Evolutionary conservation across 2,329 filamentous ascomycete species (phyloP), one percentile per base, ranked within the genome.

Genomic region (Cryphonectria nitschkei): DNA sequence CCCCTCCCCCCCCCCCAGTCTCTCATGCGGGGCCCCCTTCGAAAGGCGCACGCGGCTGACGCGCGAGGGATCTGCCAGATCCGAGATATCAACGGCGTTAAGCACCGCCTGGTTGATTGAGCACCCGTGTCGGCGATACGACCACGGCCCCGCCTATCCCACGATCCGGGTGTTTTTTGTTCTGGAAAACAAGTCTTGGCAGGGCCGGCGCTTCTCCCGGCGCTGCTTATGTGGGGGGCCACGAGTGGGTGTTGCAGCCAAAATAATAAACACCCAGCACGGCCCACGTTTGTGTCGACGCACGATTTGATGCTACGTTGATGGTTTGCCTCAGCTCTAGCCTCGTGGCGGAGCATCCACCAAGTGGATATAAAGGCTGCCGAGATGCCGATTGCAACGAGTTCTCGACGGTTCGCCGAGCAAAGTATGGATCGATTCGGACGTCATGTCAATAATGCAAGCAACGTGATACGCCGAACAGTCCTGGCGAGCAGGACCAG

Each of bases 31-130:
- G 22, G 22, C 34, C 37, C 37, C 22, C 37, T 22, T 41, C 19
- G 14, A 50, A 26, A n/a, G 9, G n/a, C 22, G 39, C 11, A 8
- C 41, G 41, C 61, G 37, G 37, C 61, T 26, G n/a, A 64, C 61
- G 37, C 37, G 61, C 14, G 13, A 64, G 22, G 37, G 41, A 19
- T 43, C 14, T 64, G 9, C 46, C n/a, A 64, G 22, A 32, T 41
- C 61, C 61, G 37, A 64, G 61, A 39, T 46, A n/a, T 22, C 37
- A 62, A 62, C 60, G 34, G 34, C 60, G 60, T 62, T 62, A 62
- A 62, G 60, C 60, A 62, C 34, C 60, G 60, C 32, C 60, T n/a
- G 11, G 34, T 41, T 62, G 60, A 34, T 16, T 19, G 52, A 54
- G 14, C 52, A 32, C 52, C 52, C 52, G n/a, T 56, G 26, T 56